phyloP scores from a whole-genome alignment of 768 basidiomycete genomes.

The Polyporus arcularius region DNA sequence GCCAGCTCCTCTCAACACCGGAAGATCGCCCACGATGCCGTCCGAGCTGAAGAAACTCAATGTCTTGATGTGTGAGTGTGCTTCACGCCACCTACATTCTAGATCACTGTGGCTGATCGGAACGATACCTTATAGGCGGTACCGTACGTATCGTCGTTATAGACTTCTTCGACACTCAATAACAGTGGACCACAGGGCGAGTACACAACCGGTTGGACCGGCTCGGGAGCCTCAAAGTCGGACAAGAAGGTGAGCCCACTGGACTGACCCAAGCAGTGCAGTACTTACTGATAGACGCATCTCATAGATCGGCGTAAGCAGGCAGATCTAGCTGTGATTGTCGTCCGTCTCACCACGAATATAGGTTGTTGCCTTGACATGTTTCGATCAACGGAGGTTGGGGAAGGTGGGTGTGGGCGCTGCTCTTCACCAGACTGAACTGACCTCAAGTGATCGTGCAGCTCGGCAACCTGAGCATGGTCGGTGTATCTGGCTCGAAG shows the following conservation, averaged over 20 bases:
- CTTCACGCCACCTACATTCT: conserved; percentile 30
- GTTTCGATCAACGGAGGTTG: conserved; percentile 84
- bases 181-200: conserved; percentile 53
- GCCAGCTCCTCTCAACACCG: neutral
- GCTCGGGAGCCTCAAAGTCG: conserved; percentile 88
- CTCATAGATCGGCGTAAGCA: conserved; percentile 65
- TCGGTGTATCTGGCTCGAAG: conserved; percentile 85
- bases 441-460: conserved; percentile 22
- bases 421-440: neutral
- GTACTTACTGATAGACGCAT: neutral
- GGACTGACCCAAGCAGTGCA: neutral
- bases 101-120: conserved; percentile 5
- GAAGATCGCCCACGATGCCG: conserved; percentile 36
- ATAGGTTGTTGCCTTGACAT: conserved; percentile 86
- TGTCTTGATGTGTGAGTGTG: conserved; percentile 72
- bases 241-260: conserved; percentile 77
- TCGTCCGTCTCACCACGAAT: neutral
- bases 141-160: conserved; percentile 34
- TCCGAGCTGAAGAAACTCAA: conserved; percentile 54
- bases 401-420: conserved; percentile 56
- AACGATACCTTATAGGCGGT: conserved; percentile 42
- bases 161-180: neutral
- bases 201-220: conserved; percentile 95
- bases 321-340: neutral
- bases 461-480: conserved; percentile 82